phyloP scores from a whole-genome alignment of 2,329 filamentous ascomycete species.

The Tolypocladium pustulatum region DNA sequence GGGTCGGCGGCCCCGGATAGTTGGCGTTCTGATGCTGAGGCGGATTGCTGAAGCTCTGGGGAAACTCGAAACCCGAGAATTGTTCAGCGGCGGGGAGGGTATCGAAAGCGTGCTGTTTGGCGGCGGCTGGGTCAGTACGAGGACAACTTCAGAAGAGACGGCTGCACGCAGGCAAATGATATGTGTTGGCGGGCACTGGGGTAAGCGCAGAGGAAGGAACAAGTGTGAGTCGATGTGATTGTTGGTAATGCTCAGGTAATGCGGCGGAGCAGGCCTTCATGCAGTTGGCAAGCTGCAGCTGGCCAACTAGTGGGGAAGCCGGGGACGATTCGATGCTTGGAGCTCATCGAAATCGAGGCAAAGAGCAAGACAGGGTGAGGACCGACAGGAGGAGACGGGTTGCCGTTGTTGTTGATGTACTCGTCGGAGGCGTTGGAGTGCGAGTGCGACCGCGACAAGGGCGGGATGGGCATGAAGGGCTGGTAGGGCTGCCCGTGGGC shows the following conservation, averaged over 20 bases:
- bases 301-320: background rate
- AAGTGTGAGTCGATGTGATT: background rate
- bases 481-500: conserved; percentile 34
- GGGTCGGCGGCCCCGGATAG: conserved; percentile 38
- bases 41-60: conserved; percentile 25
- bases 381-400: conserved; percentile 43
- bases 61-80: conserved; percentile 36
- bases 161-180: background rate
- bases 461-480: conserved; percentile 42
- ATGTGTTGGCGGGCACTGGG: background rate
- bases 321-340: background rate
- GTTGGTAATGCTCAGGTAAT: conserved; percentile 24
- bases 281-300: background rate
- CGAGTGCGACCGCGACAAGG: conserved; percentile 36
- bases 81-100: conserved; percentile 35
- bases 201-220: background rate
- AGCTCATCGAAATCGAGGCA: too few species aligned
- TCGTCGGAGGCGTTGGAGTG: conserved; percentile 44
- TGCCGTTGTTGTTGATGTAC: conserved; percentile 36
- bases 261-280: conserved; percentile 7
- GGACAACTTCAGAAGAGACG: background rate
- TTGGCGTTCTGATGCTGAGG: conserved; percentile 13
- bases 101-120: conserved; percentile 38
- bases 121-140: background rate
- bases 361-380: conserved; percentile 1